Percentiles rank a stretch among this genome's conserved stretches.
phyloP scores from a whole-genome alignment of 495 filamentous ascomycete species.

The Penicillium subrubescens region DNA sequence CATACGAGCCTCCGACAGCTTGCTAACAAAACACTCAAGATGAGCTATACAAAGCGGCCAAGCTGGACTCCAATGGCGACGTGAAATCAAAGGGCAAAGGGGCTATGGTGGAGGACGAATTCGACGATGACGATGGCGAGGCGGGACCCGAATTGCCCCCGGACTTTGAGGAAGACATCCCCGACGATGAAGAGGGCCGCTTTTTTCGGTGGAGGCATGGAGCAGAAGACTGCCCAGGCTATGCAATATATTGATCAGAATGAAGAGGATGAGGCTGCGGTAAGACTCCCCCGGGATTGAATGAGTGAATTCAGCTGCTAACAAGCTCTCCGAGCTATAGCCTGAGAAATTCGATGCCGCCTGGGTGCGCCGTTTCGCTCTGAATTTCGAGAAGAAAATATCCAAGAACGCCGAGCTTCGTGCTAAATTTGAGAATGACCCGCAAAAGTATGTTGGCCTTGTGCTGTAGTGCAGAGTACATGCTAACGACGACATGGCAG shows the following conservation, averaged over 20 bases:
- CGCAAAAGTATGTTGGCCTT: conserved; percentile 70
- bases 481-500: conserved; percentile 34
- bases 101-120: conserved; percentile 59
- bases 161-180: conserved; percentile 57
- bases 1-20: not conserved
- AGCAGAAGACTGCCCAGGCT: conserved; percentile 76
- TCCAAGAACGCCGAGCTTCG: conserved; percentile 90
- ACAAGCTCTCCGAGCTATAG: conserved; percentile 26
- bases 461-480: not conserved
- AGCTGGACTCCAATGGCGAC: conserved; percentile 62
- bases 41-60: conserved; percentile 86
- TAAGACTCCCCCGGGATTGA: conserved; percentile 15
- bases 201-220: conserved; percentile 97
- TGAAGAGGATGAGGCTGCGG: conserved; percentile 56
- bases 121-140: conserved; percentile 67
- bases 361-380: conserved; percentile 80
- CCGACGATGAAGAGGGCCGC: conserved; percentile 87
- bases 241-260: conserved; percentile 83
- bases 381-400: conserved; percentile 90
- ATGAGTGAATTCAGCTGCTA: conserved; percentile 5
- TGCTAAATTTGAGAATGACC: conserved; percentile 82
- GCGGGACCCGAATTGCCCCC: conserved; percentile 72
- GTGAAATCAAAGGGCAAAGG: conserved; percentile 62
- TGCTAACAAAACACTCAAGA: conserved; percentile 48
- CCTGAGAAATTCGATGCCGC: conserved; percentile 78